phyloP scores from a whole-genome alignment of 2,329 filamentous ascomycete genomes.

The Dothideomycetes sp. region DNA sequence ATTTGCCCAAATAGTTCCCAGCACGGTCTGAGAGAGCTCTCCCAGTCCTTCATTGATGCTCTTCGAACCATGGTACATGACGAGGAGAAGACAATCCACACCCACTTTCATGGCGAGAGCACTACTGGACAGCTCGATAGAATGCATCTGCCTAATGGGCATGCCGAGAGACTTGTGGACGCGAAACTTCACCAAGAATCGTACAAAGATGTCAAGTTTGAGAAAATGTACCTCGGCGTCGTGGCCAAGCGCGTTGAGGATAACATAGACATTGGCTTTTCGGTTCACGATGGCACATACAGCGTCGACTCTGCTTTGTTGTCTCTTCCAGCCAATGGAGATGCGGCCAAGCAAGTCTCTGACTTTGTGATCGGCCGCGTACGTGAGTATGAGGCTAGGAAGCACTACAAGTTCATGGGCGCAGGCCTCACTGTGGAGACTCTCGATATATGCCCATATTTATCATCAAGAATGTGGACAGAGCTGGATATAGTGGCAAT shows the following conservation, averaged over 20 bases:
- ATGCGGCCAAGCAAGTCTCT: slow-evolving; percentile 8
- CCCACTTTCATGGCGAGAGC: too few species aligned
- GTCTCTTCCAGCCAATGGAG: slow-evolving; percentile 28
- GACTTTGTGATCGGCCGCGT: slow-evolving; percentile 50
- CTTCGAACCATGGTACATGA: too few species aligned
- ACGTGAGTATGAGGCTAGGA: slow-evolving; percentile 49
- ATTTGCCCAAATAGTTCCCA: too few species aligned
- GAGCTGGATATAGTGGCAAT: slow-evolving; percentile 68
- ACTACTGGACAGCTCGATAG: too few species aligned
- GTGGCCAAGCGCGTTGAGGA: slow-evolving; percentile 44
- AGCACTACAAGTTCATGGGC: slow-evolving; percentile 65
- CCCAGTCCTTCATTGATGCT: too few species aligned
- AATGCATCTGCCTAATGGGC: neutral
- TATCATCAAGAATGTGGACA: slow-evolving; percentile 63
- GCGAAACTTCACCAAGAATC: too few species aligned
- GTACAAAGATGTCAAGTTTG: too few species aligned
- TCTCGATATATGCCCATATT: slow-evolving; percentile 47
- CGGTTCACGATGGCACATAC: slow-evolving; percentile 64
- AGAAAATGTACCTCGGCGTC: slow-evolving; percentile 48
- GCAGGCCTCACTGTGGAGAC: slow-evolving; percentile 55
- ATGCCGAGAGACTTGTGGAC: too few species aligned
- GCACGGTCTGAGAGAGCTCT: too few species aligned
- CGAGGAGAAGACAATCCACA: too few species aligned
- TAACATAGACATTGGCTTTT: slow-evolving; percentile 49
- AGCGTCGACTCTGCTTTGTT: slow-evolving; percentile 61